A percentile compares a stretch with the other conserved stretches of the same genome.
Conservation (phyloP, 768 basidiomycete species). For the Agaricus subrufescens region DNA sequence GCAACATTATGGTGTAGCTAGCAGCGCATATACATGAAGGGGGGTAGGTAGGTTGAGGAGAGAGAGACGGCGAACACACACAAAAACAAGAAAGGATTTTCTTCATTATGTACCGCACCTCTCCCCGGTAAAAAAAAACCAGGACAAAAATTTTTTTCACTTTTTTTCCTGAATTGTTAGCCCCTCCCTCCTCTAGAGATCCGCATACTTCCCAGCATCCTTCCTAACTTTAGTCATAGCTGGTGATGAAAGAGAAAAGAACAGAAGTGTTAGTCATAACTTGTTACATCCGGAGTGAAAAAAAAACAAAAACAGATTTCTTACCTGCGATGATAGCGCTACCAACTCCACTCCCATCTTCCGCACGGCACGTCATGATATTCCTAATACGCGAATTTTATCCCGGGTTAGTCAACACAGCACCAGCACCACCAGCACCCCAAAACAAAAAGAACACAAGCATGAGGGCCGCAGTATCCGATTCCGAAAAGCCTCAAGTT, state of each 20-base stretch:
- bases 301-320: slow-evolving; percentile 3
- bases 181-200: slow-evolving; percentile 32
- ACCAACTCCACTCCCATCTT: slow-evolving; percentile 92
- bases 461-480: too few relatives aligned
- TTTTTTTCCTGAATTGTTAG: neutral
- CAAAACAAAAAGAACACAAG: too few relatives aligned
- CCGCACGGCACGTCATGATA: slow-evolving; percentile 78
- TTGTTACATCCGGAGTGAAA: neutral
- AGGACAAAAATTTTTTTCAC: too few relatives aligned
- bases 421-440: too few relatives aligned
- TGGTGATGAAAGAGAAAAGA: slow-evolving; percentile 20
- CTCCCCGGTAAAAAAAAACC: too few relatives aligned
- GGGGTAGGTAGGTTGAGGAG: too few relatives aligned
- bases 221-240: slow-evolving; percentile 89
- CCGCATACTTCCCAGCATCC: slow-evolving; percentile 52
- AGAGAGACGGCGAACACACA: too few relatives aligned
- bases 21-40: too few relatives aligned
- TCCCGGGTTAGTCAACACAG: neutral
- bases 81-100: too few relatives aligned
- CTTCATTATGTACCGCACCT: too few relatives aligned
- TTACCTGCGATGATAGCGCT: slow-evolving; percentile 87
- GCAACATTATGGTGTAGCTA: too few relatives aligned
- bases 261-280: neutral
- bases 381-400: slow-evolving; percentile 35
- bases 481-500: neutral